Conservation (phyloP, 306 rosid species). For the Prunus mongolica region DNA sequence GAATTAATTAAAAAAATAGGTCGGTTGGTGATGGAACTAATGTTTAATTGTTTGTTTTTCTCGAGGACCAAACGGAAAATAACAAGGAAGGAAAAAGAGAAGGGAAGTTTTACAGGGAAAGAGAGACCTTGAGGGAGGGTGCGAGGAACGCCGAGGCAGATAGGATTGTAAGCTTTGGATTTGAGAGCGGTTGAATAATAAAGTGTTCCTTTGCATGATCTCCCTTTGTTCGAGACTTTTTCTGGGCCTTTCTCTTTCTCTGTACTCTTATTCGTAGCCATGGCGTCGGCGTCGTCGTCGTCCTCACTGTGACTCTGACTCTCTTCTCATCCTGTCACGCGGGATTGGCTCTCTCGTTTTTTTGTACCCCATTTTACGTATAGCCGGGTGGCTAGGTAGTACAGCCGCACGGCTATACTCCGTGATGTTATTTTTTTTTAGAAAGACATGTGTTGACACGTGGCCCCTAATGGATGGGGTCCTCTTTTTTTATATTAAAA, state of each 20-base stretch:
- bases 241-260: background rate
- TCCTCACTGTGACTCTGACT: background rate
- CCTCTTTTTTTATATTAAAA: no score
- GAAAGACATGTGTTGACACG: no score
- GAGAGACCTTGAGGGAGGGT: conserved; percentile 2
- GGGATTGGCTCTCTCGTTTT: background rate
- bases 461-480: no score
- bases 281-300: background rate
- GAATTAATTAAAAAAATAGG: background rate
- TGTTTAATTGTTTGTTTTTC: background rate
- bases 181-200: conserved; percentile 4
- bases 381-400: no score
- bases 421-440: no score
- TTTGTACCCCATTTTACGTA: background rate
- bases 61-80: conserved; percentile 1
- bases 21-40: background rate
- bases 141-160: conserved; percentile 16
- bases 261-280: background rate
- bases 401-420: no score
- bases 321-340: background rate
- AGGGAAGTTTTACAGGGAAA: background rate
- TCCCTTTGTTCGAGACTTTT: background rate
- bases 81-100: background rate
- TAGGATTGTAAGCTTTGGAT: background rate
- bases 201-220: conserved; percentile 7